phyloP scores from a whole-genome alignment of 352 stramenopile species.

The Thraustotheca clavata region DNA sequence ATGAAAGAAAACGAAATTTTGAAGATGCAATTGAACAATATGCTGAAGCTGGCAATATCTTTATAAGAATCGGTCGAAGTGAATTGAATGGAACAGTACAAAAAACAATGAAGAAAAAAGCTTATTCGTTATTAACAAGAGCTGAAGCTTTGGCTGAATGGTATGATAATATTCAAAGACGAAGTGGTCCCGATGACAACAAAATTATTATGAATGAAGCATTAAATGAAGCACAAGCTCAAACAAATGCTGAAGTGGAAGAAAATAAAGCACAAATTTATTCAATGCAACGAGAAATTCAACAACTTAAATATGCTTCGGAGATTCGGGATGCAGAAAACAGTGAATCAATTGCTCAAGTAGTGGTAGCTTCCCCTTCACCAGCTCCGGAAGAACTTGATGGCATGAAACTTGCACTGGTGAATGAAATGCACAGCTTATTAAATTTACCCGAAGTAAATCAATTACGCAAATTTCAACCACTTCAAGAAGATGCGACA shows the following conservation, averaged over 20 bases:
- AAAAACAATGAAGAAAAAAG: constrained; percentile 73
- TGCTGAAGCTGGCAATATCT: constrained; percentile 50
- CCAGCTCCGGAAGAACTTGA: constrained; percentile 24
- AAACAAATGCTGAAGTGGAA: constrained; percentile 35
- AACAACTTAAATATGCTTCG: constrained; percentile 35
- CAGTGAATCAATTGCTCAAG: neutral
- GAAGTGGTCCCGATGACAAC: constrained; percentile 24
- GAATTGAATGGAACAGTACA: constrained; percentile 55
- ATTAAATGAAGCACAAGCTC: constrained; percentile 30
- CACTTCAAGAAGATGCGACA: constrained; percentile 36
- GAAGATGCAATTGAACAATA: constrained; percentile 67
- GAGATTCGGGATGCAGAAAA: constrained; percentile 1
- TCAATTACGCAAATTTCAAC: constrained; percentile 58
- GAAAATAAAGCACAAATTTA: constrained; percentile 56
- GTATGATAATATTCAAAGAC: constrained; percentile 35
- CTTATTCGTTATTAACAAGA: constrained; percentile 60
- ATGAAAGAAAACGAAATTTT: constrained; percentile 46
- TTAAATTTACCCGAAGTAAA: constrained; percentile 64
- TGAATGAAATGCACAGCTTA: constrained; percentile 64
- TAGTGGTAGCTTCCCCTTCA: too few relatives aligned
- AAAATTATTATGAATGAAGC: constrained; percentile 22
- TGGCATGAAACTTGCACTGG: constrained; percentile 50
- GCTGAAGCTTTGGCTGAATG: constrained; percentile 63
- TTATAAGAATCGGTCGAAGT: constrained; percentile 53
- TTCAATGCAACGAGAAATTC: constrained; percentile 47